phyloP scores from a whole-genome alignment of 1,284 basidiomycete genomes.

The Apiotrichum gracile region DNA sequence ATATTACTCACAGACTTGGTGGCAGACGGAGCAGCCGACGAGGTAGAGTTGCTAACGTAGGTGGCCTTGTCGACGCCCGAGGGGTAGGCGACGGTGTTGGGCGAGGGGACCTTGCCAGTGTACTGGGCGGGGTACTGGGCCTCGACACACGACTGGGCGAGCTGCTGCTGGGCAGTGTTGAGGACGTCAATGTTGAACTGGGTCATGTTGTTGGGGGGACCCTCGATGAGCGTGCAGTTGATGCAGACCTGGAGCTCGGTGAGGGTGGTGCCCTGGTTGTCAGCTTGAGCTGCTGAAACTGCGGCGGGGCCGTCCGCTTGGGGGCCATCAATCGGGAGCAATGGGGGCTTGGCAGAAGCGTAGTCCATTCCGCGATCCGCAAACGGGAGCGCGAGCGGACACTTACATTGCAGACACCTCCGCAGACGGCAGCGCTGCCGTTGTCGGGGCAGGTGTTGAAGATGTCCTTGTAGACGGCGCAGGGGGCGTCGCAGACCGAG shows the following conservation, averaged over 20 bases:
- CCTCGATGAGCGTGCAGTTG: constrained; percentile 3
- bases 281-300: neutral
- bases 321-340: too few relatives aligned
- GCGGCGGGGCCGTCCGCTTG: too few relatives aligned
- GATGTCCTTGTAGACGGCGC: constrained; percentile 9
- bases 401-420: constrained; percentile 10
- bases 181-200: constrained; percentile 10
- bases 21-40: neutral
- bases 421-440: neutral
- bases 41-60: neutral
- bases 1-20: neutral
- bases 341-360: neutral
- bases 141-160: constrained; percentile 9
- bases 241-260: constrained; percentile 10
- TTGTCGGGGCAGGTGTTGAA: constrained; percentile 7
- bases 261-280: constrained; percentile 1
- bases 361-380: neutral
- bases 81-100: constrained; percentile 5
- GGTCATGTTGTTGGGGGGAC: neutral
- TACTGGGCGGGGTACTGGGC: neutral
- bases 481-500: neutral
- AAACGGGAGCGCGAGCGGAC: neutral
- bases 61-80: constrained; percentile 6
- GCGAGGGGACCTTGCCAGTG: constrained; percentile 2
- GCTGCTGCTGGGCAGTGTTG: constrained; percentile 13